A percentile compares a stretch with the other conserved stretches of the same genome.
phyloP scores from a whole-genome alignment of 129 eudicot species.

The Oenanthe sinensis region DNA sequence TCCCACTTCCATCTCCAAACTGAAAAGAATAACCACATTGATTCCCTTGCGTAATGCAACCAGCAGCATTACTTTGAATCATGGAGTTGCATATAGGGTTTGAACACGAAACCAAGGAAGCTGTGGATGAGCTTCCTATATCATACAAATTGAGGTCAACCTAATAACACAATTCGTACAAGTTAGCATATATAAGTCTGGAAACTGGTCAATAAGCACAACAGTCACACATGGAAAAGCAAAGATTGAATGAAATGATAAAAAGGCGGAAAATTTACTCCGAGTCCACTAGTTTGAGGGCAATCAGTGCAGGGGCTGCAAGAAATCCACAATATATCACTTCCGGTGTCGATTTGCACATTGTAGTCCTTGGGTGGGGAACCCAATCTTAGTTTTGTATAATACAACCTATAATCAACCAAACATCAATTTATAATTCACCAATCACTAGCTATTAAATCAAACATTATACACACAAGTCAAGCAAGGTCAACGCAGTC shows the following conservation, averaged over 20 bases:
- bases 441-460: conserved; percentile 1
- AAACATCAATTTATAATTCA: conserved; percentile 10
- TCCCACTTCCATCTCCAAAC: conserved; percentile 96
- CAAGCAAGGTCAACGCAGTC: conserved; percentile 11
- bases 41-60: conserved; percentile 52
- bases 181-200: not conserved
- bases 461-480: not conserved
- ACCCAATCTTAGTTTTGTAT: conserved; percentile 78
- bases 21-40: conserved; percentile 67
- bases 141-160: conserved; percentile 66
- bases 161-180: conserved; percentile 28
- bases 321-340: conserved; percentile 86
- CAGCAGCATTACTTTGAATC: conserved; percentile 54
- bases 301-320: conserved; percentile 74
- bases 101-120: conserved; percentile 66
- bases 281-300: conserved; percentile 85
- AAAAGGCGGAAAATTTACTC: conserved; percentile 34
- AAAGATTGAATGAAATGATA: not conserved
- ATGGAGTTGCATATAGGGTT: conserved; percentile 59
- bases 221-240: not conserved
- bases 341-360: conserved; percentile 96
- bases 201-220: not conserved
- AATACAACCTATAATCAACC: conserved; percentile 53
- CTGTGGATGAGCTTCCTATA: conserved; percentile 65
- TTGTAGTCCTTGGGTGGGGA: conserved; percentile 83